Evolutionary conservation across 306 rosid species (phyloP).

Genomic region (Citrullus amarus): DNA sequence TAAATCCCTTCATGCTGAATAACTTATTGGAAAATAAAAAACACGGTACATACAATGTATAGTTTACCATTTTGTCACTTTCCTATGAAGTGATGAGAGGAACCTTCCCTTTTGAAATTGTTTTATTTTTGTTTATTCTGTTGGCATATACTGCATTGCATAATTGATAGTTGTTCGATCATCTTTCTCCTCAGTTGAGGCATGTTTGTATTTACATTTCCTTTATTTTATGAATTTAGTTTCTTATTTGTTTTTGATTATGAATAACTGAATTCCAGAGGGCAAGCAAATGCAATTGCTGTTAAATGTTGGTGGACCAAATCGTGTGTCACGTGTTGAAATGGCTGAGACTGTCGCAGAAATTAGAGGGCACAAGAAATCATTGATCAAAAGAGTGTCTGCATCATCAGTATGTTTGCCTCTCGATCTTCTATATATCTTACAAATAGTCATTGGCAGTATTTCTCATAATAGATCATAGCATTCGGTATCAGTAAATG

Average conservation of each 20-base stretch:
- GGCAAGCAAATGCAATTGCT: conserved; percentile 53
- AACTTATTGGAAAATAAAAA: neutral
- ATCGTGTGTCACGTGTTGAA: conserved; percentile 68
- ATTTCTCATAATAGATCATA: neutral
- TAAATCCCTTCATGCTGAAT: neutral
- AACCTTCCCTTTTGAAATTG: neutral
- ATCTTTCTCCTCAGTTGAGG: neutral
- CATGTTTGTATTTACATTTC: neutral
- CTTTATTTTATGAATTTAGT: neutral
- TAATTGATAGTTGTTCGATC: neutral
- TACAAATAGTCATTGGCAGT: neutral
- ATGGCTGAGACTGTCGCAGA: conserved; percentile 87
- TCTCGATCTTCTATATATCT: neutral
- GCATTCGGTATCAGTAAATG: neutral
- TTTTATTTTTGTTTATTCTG: neutral
- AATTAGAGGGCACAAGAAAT: conserved; percentile 46
- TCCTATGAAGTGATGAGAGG: neutral
- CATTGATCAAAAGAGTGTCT: conserved; percentile 56
- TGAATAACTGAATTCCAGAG: conserved; percentile 21
- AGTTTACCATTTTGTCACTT: neutral
- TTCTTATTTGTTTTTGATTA: neutral
- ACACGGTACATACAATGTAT: neutral
- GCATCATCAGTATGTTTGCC: conserved; percentile 50
- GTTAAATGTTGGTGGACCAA: conserved; percentile 79
- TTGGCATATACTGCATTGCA: neutral